These are phyloP conservation scores for Euphorbia tirucalli DNA, from an alignment of 345 rosid genomes.

Conservation along the genomic window DNA sequence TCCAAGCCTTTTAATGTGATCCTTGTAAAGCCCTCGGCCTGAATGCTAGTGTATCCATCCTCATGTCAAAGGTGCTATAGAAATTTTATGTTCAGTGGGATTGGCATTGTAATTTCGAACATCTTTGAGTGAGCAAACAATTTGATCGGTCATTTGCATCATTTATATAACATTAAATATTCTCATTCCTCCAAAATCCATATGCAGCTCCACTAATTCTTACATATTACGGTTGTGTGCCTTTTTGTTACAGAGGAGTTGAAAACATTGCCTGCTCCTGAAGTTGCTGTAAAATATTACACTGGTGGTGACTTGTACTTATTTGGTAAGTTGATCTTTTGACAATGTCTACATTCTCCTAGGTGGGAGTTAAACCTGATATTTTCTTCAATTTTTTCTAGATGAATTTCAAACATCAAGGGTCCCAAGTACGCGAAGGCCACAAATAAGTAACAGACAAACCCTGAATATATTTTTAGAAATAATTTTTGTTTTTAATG, in stretches of 20 bases:
- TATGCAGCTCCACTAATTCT: neutral
- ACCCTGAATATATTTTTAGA: neutral
- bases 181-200: neutral
- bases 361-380: constrained; percentile 3
- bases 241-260: constrained; percentile 60
- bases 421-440: constrained; percentile 83
- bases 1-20: neutral
- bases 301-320: constrained; percentile 85
- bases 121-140: constrained; percentile 1
- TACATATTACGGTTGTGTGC: no score
- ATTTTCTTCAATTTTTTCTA: constrained; percentile 27
- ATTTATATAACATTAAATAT: neutral
- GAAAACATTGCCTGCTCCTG: constrained; percentile 86
- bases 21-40: neutral
- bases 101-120: neutral
- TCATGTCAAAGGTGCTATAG: neutral
- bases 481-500: neutral
- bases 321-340: constrained; percentile 58
- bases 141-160: neutral
- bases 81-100: neutral
- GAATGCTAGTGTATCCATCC: neutral
- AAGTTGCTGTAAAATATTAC: constrained; percentile 83
- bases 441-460: constrained; percentile 60
- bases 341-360: neutral
- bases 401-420: constrained; percentile 96